Base-by-base conservation (phyloP, 1,139 yeast species). In the Blastobotrys persicus region DNA sequence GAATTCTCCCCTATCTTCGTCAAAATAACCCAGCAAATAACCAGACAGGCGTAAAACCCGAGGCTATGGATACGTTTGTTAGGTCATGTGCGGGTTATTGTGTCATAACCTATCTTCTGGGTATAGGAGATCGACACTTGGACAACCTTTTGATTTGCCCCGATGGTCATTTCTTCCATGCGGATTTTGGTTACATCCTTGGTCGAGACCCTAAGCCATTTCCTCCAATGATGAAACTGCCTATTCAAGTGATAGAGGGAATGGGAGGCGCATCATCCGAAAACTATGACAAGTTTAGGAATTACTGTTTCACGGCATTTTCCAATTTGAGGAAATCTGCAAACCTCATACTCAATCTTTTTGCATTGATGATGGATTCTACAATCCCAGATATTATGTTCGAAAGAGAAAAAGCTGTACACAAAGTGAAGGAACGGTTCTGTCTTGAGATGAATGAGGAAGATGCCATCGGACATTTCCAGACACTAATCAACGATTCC, bases 161-260 rank as follows among this genome's bases (percentile, higher is more conserved):
- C 1, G 86, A 85, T 65, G 96, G 75, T 13, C 88, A 84, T 63
- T 89, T 89, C 63, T 88, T 94, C 80, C 97, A 89, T 68, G 98
- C 96, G 1, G 99, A 94, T 69, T 94, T 88, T 68, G 99, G 99
- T 0, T 94, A 92, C 64, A 91, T 94, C 45, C 71, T 94, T 47
- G 98, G 99, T 0, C 83, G 92, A 48, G 98, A 94, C 64, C 99
- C 98, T 1, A 94, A 94, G 64, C 98, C 98, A 7, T 94, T 94
- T 69, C 98, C 99, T 6, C 99, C 98, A 0, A 75, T 92, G 70
- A 92, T 94, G 98, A 94, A 94, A 64, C 73, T 94, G 34, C 98
- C 98, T 0, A 92, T 94, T 44, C 98, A 94, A 67, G 87, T 94
- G 18, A 87, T 94, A 42, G 98, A 92, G 57, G 98, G 97, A 0